phyloP scores from a whole-genome alignment of 768 basidiomycete species.

The Termitomyces eurrhizus region DNA sequence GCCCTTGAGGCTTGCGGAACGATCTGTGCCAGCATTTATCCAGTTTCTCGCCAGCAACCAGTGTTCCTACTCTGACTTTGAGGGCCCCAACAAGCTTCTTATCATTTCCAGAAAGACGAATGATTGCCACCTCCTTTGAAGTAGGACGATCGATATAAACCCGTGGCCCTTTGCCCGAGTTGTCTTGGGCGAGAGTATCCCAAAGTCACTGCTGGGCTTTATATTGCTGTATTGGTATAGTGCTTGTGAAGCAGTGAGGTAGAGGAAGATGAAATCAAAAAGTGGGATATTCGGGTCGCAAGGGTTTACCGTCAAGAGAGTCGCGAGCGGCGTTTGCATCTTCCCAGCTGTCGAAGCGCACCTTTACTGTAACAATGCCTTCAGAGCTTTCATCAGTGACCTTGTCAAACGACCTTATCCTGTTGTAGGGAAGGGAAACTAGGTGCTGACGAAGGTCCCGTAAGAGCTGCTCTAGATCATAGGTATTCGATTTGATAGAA shows the following conservation, averaged over 20 bases:
- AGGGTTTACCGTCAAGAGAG: slow-evolving; percentile 28
- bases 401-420: slow-evolving; percentile 24
- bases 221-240: slow-evolving; percentile 46
- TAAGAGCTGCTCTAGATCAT: slow-evolving; percentile 18
- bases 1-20: slow-evolving; percentile 26
- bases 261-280: slow-evolving; percentile 41
- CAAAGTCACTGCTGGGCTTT: slow-evolving; percentile 46
- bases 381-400: slow-evolving; percentile 20
- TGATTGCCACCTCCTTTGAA: slow-evolving; percentile 23
- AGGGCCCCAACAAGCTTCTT: slow-evolving; percentile 51
- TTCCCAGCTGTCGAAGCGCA: slow-evolving; percentile 47
- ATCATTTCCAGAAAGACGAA: slow-evolving; percentile 46
- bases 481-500: slow-evolving; percentile 19
- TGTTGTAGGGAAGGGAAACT: slow-evolving; percentile 13
- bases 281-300: slow-evolving; percentile 25
- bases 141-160: slow-evolving; percentile 23
- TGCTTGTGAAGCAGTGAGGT: slow-evolving; percentile 48
- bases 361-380: slow-evolving; percentile 32
- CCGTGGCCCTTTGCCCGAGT: slow-evolving; percentile 32
- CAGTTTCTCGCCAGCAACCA: slow-evolving; percentile 48
- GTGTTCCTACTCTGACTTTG: slow-evolving; percentile 56
- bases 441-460: slow-evolving; percentile 23
- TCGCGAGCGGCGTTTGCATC: slow-evolving; percentile 37
- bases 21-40: slow-evolving; percentile 48
- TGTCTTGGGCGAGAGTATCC: slow-evolving; percentile 37